Conservation (phyloP, 1,139 yeast species). For the Lodderomyces orthopsilosis region DNA sequence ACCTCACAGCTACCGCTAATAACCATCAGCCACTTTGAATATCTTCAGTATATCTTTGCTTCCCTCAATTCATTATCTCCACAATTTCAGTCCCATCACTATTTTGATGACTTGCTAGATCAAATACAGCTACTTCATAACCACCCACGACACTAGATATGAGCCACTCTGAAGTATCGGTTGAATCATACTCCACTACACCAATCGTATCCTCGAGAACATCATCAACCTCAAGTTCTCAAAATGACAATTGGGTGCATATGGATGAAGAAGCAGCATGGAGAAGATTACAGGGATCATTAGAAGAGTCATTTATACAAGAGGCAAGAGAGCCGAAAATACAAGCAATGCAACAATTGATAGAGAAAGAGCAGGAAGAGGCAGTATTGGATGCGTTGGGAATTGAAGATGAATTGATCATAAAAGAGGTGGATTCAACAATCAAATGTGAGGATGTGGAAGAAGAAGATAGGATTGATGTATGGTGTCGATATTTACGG, state of each 20-base stretch:
- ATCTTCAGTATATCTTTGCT: no score
- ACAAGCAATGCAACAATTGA: slow-evolving; percentile 6
- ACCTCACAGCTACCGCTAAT: no score
- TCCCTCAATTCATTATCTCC: no score
- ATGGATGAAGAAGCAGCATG: slow-evolving; percentile 41
- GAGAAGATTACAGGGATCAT: slow-evolving; percentile 30
- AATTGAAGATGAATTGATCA: slow-evolving; percentile 30
- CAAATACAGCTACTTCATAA: neutral
- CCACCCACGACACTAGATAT: neutral
- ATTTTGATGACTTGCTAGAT: neutral
- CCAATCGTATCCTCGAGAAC: neutral
- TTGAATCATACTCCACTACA: neutral
- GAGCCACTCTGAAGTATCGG: neutral
- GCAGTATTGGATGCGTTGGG: neutral
- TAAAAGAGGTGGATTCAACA: slow-evolving; percentile 13
- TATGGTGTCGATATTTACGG: neutral
- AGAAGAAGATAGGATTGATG: slow-evolving; percentile 1
- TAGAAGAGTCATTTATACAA: slow-evolving; percentile 32
- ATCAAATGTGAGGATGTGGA: slow-evolving; percentile 19
- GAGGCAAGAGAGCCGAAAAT: neutral
- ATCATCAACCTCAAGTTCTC: neutral
- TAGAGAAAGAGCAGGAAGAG: slow-evolving; percentile 3
- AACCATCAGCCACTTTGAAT: no score
- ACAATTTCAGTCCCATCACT: neutral
- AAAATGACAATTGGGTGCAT: slow-evolving; percentile 8